Evolutionary conservation across 2,329 filamentous ascomycete species (phyloP).

Genomic region (Fusarium ramigenum): DNA sequence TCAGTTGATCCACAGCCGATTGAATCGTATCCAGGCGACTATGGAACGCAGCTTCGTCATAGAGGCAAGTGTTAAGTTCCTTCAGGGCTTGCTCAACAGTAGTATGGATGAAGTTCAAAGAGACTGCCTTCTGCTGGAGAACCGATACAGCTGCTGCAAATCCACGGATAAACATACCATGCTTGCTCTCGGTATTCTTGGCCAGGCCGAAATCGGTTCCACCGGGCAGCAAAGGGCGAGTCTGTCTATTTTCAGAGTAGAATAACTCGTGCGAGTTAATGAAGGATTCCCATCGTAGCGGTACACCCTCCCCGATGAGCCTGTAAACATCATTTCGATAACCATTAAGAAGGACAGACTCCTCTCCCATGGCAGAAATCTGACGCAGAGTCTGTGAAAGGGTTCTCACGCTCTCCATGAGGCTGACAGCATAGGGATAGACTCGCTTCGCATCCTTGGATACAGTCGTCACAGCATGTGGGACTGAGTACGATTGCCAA

Average conservation of each 20-base stretch:
- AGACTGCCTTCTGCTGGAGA: constrained; percentile 86
- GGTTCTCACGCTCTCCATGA: constrained; percentile 98
- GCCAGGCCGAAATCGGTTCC: constrained; percentile 54
- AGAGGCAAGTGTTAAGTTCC: constrained; percentile 86
- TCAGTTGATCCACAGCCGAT: constrained; percentile 92
- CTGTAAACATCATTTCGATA: constrained; percentile 91
- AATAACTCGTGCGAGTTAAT: constrained; percentile 94
- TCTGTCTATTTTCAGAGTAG: constrained; percentile 62
- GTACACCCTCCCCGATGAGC: constrained; percentile 86
- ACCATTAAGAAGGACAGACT: constrained; percentile 86
- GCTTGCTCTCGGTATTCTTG: constrained; percentile 82
- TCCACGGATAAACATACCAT: constrained; percentile 95
- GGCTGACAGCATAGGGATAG: constrained; percentile 95
- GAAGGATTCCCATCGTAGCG: constrained; percentile 96
- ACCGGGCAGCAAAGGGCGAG: constrained; percentile 54
- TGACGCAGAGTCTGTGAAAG: constrained; percentile 87
- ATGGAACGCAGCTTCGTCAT: constrained; percentile 82
- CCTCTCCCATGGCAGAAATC: constrained; percentile 86
- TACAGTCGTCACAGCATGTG: constrained; percentile 92
- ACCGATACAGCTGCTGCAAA: constrained; percentile 89
- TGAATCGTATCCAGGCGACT: constrained; percentile 86
- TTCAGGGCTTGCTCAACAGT: constrained; percentile 82
- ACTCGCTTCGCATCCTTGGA: constrained; percentile 99
- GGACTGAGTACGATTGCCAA: constrained; percentile 94
- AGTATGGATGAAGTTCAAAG: constrained; percentile 81